Evolutionary conservation across 2,329 filamentous ascomycete genomes (phyloP).

Genomic region (Dactylella cylindrospora): DNA sequence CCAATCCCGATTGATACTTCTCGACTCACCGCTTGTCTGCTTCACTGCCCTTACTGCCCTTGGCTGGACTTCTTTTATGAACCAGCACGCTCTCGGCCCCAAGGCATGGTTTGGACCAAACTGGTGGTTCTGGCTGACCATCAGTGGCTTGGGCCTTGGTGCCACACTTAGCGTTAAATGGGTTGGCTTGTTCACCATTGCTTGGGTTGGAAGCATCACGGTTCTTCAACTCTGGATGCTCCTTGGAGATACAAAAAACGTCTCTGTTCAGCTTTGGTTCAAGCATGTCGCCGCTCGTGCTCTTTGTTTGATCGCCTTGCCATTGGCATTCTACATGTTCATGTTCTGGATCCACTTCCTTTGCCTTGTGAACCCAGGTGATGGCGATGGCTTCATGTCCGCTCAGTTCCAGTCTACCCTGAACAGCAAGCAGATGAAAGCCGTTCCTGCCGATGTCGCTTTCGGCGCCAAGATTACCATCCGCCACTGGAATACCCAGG

Average conservation of each 20-base stretch:
- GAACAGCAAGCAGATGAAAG: slow-evolving; percentile 94
- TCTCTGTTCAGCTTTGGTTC: slow-evolving; percentile 71
- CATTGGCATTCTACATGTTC: slow-evolving; percentile 84
- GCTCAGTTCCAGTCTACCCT: slow-evolving; percentile 97
- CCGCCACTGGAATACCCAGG: slow-evolving; percentile 94
- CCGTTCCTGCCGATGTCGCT: slow-evolving; percentile 87
- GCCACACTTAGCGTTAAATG: slow-evolving; percentile 96
- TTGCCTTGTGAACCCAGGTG: slow-evolving; percentile 89
- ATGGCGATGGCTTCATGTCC: slow-evolving; percentile 99
- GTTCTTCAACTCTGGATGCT: slow-evolving; percentile 91
- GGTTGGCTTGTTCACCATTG: slow-evolving; percentile 98
- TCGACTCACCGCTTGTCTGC: slow-evolving; percentile 91
- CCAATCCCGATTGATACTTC: slow-evolving; percentile 89
- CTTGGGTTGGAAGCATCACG: slow-evolving; percentile 92
- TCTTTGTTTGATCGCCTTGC: slow-evolving; percentile 90
- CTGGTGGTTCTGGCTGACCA: slow-evolving; percentile 97
- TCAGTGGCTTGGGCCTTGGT: slow-evolving; percentile 83
- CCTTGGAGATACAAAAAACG: slow-evolving; percentile 81
- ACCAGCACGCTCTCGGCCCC: slow-evolving; percentile 93
- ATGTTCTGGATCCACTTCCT: slow-evolving; percentile 98
- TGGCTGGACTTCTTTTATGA: slow-evolving; percentile 88
- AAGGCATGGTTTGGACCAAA: slow-evolving; percentile 79
- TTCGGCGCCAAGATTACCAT: slow-evolving; percentile 83
- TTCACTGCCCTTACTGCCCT: slow-evolving; percentile 90
- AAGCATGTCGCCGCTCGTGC: slow-evolving; percentile 91